phyloP scores from a whole-genome alignment of 495 filamentous ascomycete species.

The Terfezia claveryi region DNA sequence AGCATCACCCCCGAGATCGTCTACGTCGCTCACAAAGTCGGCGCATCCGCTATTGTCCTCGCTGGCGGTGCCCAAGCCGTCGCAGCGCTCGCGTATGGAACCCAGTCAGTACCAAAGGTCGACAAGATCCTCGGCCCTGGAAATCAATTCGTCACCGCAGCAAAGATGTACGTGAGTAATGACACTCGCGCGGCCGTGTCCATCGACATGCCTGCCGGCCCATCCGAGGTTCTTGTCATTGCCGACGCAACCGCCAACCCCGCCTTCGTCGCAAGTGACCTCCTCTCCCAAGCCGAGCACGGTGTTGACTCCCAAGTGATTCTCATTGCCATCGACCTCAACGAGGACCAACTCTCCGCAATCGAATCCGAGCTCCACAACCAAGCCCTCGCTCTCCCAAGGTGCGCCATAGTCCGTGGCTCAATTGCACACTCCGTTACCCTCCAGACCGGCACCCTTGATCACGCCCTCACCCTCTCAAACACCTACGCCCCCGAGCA shows the following conservation, averaged over 20 bases:
- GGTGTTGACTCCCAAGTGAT: constrained; percentile 90
- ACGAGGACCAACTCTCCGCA: constrained; percentile 42
- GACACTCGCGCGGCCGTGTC: constrained; percentile 84
- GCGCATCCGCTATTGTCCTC: constrained; percentile 81
- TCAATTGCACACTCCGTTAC: constrained; percentile 80
- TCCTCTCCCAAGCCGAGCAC: constrained; percentile 90
- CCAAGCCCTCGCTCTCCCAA: constrained; percentile 71
- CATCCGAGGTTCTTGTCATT: constrained; percentile 86
- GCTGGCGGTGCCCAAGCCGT: constrained; percentile 95
- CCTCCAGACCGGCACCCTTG: constrained; percentile 52
- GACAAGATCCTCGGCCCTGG: constrained; percentile 97
- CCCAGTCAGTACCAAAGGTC: constrained; percentile 69
- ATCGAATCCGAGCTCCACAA: constrained; percentile 79
- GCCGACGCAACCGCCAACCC: constrained; percentile 82
- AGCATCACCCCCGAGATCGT: constrained; percentile 90
- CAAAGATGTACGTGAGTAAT: constrained; percentile 92
- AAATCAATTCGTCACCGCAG: constrained; percentile 96
- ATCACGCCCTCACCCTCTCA: constrained; percentile 68
- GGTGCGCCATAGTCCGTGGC: constrained; percentile 83
- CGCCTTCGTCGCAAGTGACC: constrained; percentile 83
- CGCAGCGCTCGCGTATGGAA: constrained; percentile 68
- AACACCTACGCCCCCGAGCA: constrained; percentile 97
- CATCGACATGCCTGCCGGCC: constrained; percentile 97
- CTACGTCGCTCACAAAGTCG: constrained; percentile 92
- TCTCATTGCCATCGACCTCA: constrained; percentile 64